Conservation (phyloP, 2,329 filamentous ascomycete genomes). For the Fusarium hainanense region DNA sequence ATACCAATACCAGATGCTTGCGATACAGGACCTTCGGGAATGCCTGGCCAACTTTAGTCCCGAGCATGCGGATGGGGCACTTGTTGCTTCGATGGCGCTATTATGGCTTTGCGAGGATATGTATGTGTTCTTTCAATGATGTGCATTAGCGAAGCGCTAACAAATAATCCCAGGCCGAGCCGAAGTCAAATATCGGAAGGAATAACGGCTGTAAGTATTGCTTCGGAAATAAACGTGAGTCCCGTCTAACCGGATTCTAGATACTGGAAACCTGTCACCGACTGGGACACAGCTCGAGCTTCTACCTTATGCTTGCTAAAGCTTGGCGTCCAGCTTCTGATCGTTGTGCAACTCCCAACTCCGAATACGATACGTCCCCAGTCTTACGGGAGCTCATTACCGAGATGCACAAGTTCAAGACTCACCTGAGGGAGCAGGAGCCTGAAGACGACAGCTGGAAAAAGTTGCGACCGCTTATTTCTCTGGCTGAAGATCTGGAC, state of each 20-base stretch:
- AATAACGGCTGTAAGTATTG: slow-evolving; percentile 10
- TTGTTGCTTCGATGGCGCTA: slow-evolving; percentile 23
- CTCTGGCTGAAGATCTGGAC: slow-evolving; percentile 8
- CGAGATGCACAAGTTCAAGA: slow-evolving; percentile 24
- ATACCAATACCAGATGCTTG: slow-evolving; percentile 31
- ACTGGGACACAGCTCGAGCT: slow-evolving; percentile 6
- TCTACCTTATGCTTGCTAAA: slow-evolving; percentile 17
- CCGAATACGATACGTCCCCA: neutral
- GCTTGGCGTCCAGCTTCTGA: slow-evolving; percentile 12
- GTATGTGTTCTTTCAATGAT: neutral
- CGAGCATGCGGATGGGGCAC: slow-evolving; percentile 22
- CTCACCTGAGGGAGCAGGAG: slow-evolving; percentile 6
- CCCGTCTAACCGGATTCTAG: neutral
- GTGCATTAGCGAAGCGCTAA: neutral
- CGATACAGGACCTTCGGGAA: slow-evolving; percentile 20
- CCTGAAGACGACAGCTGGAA: slow-evolving; percentile 1
- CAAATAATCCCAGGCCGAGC: slow-evolving; percentile 5
- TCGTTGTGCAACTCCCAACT: neutral
- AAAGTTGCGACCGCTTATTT: slow-evolving; percentile 17
- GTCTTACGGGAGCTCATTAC: slow-evolving; percentile 4
- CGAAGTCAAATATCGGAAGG: slow-evolving; percentile 22
- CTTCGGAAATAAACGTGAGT: rapidly evolving
- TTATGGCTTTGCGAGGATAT: slow-evolving; percentile 32
- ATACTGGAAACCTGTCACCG: slow-evolving; percentile 17
- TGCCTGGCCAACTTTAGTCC: slow-evolving; percentile 13